A percentile compares a stretch with the other conserved stretches of the same genome.
Evolutionary conservation across 2,329 filamentous ascomycete genomes (phyloP).

Genomic region (Penicillium sp.): DNA sequence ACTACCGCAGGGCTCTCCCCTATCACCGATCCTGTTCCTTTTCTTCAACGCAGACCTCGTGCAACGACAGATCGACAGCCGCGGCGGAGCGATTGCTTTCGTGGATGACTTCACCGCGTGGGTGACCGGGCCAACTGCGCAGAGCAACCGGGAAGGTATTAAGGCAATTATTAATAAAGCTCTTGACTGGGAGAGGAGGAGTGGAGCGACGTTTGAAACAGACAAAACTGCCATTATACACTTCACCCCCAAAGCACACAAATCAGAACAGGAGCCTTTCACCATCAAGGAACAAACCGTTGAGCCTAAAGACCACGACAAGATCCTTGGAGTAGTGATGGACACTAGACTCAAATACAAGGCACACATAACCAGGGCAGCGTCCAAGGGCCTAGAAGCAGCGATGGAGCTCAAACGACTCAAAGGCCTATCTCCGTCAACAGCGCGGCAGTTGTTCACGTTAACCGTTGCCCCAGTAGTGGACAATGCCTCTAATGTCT

Average conservation of each 20-base stretch:
- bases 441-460: conserved; percentile 13
- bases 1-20: too few species aligned
- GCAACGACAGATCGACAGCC: too few species aligned
- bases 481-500: too few species aligned
- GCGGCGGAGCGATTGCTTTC: too few species aligned
- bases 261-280: neutral
- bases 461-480: too few species aligned
- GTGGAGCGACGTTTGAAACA: neutral
- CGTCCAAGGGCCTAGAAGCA: conserved; percentile 18
- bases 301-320: neutral
- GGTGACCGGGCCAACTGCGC: too few species aligned
- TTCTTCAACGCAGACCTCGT: too few species aligned
- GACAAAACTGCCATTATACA: neutral
- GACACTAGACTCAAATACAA: conserved; percentile 21
- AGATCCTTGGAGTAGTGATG: conserved; percentile 7
- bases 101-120: too few species aligned
- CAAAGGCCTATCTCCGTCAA: conserved; percentile 7
- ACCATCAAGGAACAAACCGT: neutral
- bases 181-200: neutral
- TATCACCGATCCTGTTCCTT: too few species aligned
- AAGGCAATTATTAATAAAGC: neutral
- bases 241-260: neutral
- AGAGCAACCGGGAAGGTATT: too few species aligned
- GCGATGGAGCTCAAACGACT: conserved; percentile 10
- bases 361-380: conserved; percentile 17